Conservation (phyloP, 2,329 filamentous ascomycete species). For the Colletotrichum lindemuthianum region DNA sequence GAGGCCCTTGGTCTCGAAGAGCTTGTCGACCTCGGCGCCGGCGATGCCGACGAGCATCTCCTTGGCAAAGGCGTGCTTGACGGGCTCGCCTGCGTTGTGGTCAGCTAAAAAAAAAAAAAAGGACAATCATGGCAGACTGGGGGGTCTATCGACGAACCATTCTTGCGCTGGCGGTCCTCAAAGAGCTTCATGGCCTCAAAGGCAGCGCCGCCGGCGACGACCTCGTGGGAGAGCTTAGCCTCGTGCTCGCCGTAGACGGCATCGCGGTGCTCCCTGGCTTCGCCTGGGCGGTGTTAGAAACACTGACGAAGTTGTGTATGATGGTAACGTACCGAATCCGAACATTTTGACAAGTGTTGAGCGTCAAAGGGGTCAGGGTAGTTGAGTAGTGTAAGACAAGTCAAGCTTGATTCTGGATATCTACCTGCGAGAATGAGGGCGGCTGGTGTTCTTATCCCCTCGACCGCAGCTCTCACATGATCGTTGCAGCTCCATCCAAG, state of each 20-base stretch:
- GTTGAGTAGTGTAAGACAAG: not conserved
- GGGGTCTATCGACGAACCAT: conserved; percentile 59
- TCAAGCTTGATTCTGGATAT: not conserved
- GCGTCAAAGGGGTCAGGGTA: not conserved
- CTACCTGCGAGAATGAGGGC: not conserved
- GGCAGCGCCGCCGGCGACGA: conserved; percentile 78
- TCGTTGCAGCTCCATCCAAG: not conserved
- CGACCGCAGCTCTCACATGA: conserved; percentile 25
- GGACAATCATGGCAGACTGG: not conserved
- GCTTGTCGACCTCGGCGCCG: conserved; percentile 79
- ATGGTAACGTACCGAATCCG: conserved; percentile 32
- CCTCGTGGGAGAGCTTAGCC: conserved; percentile 66
- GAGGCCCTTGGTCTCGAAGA: conserved; percentile 76
- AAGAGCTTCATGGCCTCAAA: conserved; percentile 85
- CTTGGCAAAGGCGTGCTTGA: conserved; percentile 81
- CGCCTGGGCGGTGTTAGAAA: conserved; percentile 16
- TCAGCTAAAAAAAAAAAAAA: not conserved
- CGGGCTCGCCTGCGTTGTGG: conserved; percentile 66
- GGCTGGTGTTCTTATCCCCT: conserved; percentile 29
- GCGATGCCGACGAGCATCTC: conserved; percentile 78
- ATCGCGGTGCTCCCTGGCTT: conserved; percentile 38
- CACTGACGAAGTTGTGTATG: rapidly evolving
- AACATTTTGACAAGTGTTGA: conserved; percentile 15
- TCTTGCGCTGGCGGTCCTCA: conserved; percentile 77
- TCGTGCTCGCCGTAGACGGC: conserved; percentile 42